Percentiles rank a stretch among this genome's conserved stretches.
Evolutionary conservation across 2,329 filamentous ascomycete genomes (phyloP).

Genomic region (Tothia fuscella): DNA sequence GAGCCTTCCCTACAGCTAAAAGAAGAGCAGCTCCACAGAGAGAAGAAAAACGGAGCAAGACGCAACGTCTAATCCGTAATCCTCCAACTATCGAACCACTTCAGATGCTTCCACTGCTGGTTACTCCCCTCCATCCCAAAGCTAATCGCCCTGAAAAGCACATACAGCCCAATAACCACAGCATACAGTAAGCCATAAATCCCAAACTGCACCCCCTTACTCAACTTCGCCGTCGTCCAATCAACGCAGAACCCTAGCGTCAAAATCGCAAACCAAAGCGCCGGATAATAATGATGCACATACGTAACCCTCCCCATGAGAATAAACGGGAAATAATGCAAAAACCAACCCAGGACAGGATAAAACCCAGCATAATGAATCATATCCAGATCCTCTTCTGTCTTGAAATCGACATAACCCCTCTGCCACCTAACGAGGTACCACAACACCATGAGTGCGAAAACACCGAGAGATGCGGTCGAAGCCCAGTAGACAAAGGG

Average conservation of each 20-base stretch:
- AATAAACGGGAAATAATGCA: slow-evolving; percentile 92
- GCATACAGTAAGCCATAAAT: slow-evolving; percentile 67
- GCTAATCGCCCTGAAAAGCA: slow-evolving; percentile 84
- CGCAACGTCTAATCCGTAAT: slow-evolving; percentile 55
- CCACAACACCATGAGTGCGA: slow-evolving; percentile 64
- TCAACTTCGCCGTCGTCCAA: slow-evolving; percentile 62
- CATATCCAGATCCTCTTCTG: slow-evolving; percentile 67
- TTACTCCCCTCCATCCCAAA: slow-evolving; percentile 89
- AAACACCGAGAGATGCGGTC: slow-evolving; percentile 63
- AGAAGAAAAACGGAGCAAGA: no score
- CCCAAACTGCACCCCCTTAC: slow-evolving; percentile 46
- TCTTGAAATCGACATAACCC: slow-evolving; percentile 71
- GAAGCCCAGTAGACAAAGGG: slow-evolving; percentile 93
- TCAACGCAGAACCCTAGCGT: slow-evolving; percentile 78
- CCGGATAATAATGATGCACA: slow-evolving; percentile 98
- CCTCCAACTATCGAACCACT: slow-evolving; percentile 84
- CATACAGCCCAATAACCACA: slow-evolving; percentile 67
- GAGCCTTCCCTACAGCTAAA: no score
- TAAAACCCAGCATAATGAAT: slow-evolving; percentile 92
- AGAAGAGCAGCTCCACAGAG: no score
- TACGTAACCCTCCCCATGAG: slow-evolving; percentile 98
- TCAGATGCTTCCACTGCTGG: slow-evolving; percentile 78
- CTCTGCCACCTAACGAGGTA: slow-evolving; percentile 94
- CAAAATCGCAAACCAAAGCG: slow-evolving; percentile 93
- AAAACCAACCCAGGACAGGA: slow-evolving; percentile 83